Conservation (phyloP, 2,329 filamentous ascomycete genomes). For the Escovopsis weberi region DNA sequence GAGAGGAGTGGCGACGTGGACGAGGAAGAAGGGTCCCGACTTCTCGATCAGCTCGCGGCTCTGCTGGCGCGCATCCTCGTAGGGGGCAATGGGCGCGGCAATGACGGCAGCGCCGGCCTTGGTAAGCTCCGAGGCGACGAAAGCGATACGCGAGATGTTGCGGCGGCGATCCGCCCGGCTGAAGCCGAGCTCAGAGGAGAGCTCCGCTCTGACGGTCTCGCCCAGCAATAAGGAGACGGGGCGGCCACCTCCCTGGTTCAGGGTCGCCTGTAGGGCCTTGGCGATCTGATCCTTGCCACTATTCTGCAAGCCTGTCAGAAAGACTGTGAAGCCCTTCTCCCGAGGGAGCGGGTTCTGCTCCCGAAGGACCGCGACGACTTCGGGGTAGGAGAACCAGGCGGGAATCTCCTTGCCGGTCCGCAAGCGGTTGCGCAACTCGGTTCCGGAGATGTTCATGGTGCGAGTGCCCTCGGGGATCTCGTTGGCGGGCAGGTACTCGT, state of each 20-base stretch:
- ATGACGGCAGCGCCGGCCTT: slow-evolving; percentile 89
- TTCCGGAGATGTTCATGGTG: slow-evolving; percentile 77
- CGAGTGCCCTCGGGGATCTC: slow-evolving; percentile 71
- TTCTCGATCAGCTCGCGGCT: slow-evolving; percentile 79
- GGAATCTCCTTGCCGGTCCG: slow-evolving; percentile 88
- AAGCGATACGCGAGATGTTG: slow-evolving; percentile 93
- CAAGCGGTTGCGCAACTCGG: slow-evolving; percentile 83
- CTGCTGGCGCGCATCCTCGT: slow-evolving; percentile 60
- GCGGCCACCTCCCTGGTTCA: slow-evolving; percentile 95
- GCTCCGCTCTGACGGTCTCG: slow-evolving; percentile 85
- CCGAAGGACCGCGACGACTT: slow-evolving; percentile 90
- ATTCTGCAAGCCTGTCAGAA: slow-evolving; percentile 95
- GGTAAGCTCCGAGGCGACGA: slow-evolving; percentile 90
- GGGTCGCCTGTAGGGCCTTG: slow-evolving; percentile 85
- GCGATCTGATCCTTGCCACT: slow-evolving; percentile 94
- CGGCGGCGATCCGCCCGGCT: slow-evolving; percentile 80
- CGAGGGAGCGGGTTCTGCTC: slow-evolving; percentile 89
- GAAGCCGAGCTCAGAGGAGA: slow-evolving; percentile 93
- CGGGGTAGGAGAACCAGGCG: slow-evolving; percentile 99
- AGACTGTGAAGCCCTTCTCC: slow-evolving; percentile 93
- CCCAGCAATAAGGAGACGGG: slow-evolving; percentile 89
- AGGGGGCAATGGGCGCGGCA: slow-evolving; percentile 89
- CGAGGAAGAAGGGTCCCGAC: slow-evolving; percentile 81
- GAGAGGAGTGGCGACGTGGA: slow-evolving; percentile 87
- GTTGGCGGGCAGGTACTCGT: slow-evolving; percentile 91